Percentiles rank a stretch among this genome's conserved stretches.
phyloP scores from a whole-genome alignment of 2,329 filamentous ascomycete genomes.

The Phyllosticta ampelicida region DNA sequence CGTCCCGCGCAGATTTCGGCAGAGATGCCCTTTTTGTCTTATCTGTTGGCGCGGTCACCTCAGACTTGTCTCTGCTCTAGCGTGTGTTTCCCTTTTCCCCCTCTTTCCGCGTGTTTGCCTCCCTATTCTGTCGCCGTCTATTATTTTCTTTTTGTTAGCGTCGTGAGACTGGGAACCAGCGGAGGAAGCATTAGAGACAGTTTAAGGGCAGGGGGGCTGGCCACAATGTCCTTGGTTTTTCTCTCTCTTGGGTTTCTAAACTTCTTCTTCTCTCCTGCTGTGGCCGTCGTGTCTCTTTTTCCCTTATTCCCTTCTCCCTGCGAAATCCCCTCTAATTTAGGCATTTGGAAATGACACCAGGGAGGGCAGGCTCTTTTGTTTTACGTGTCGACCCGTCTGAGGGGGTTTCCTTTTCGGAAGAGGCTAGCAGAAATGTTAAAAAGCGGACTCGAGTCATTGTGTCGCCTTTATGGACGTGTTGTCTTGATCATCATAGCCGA shows the following conservation, averaged over 20 bases:
- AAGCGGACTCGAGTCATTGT: background rate
- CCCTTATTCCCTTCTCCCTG: background rate
- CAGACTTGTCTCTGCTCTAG: background rate
- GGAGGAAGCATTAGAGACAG: constrained; percentile 7
- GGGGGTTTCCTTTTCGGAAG: background rate
- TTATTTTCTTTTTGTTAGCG: constrained; percentile 1
- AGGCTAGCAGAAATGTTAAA: background rate
- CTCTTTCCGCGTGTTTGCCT: constrained; percentile 2
- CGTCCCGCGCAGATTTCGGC: constrained; percentile 1
- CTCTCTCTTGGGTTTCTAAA: background rate
- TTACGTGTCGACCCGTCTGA: background rate
- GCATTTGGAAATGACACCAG: constrained; percentile 6
- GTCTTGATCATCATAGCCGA: too few relatives aligned
- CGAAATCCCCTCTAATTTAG: constrained; percentile 5
- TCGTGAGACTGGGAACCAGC: background rate
- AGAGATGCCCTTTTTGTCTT: constrained; percentile 2
- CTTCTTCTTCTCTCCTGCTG: background rate
- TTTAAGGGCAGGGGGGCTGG: constrained; percentile 6
- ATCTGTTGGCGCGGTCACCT: constrained; percentile 5
- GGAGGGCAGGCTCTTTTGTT: background rate
- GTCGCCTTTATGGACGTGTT: background rate
- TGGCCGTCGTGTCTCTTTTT: constrained; percentile 1
- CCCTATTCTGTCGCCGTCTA: background rate
- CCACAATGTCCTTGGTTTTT: constrained; percentile 8
- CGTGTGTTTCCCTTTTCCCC: background rate